Conservation (phyloP, 2,329 filamentous ascomycete species). For the Raffaelea ambrosiae region DNA sequence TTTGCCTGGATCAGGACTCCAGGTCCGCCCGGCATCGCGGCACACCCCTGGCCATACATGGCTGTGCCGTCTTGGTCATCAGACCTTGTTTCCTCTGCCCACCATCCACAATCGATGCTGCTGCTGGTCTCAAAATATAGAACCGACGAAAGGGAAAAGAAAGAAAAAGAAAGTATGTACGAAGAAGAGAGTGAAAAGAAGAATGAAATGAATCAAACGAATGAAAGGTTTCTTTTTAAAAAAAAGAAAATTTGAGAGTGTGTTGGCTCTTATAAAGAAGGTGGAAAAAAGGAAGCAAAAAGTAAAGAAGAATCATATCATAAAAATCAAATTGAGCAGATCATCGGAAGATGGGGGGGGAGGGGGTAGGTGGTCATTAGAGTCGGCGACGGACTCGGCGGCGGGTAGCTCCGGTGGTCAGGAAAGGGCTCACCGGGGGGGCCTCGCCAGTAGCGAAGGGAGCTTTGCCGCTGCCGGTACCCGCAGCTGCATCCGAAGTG, state of each 20-base stretch:
- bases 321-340: background rate
- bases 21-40: too few species aligned
- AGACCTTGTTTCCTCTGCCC: too few species aligned
- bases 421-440: conserved; percentile 1
- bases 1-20: too few species aligned
- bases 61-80: too few species aligned
- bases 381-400: too few species aligned
- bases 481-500: background rate
- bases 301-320: background rate
- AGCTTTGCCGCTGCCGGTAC: background rate
- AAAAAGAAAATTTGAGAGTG: background rate
- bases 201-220: background rate
- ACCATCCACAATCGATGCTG: too few species aligned
- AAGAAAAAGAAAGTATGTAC: conserved; percentile 1
- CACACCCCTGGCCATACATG: too few species aligned
- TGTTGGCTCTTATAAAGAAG: background rate
- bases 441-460: background rate
- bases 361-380: too few species aligned
- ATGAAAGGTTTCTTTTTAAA: too few species aligned
- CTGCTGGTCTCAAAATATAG: background rate
- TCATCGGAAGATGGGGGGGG: too few species aligned
- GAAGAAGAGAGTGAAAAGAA: background rate
- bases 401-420: background rate
- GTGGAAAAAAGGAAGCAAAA: background rate
- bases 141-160: background rate